A percentile compares a stretch with the other conserved stretches of the same genome.
These are phyloP conservation scores for Cercospora nicotianae DNA, from an alignment of 2,329 filamentous ascomycete species.

Conservation along the genomic window DNA sequence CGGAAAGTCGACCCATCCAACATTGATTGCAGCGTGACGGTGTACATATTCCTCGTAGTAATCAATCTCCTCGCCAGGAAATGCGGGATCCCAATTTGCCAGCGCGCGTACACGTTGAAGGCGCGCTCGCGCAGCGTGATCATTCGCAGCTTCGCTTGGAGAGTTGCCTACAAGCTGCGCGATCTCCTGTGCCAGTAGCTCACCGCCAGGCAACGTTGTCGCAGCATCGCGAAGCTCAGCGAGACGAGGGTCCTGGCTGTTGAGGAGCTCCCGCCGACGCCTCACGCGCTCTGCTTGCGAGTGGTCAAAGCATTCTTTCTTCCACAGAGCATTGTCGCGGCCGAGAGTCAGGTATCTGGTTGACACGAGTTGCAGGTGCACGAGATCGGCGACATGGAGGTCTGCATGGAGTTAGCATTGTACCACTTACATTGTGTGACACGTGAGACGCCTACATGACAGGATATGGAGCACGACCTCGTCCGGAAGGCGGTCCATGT, in stretches of 20 bases:
- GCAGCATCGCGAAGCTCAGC: conserved; percentile 45
- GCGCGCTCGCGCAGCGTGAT: conserved; percentile 24
- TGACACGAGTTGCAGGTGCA: conserved; percentile 68
- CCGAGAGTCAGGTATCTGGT: conserved; percentile 64
- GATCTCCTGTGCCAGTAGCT: conserved; percentile 30
- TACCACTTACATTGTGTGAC: conserved; percentile 1
- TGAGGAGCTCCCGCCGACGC: conserved; percentile 48
- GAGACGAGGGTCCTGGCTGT: conserved; percentile 45
- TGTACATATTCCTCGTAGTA: conserved; percentile 93
- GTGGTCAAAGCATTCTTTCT: conserved; percentile 68
- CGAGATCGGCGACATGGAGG: conserved; percentile 64
- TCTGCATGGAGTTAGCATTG: conserved; percentile 45
- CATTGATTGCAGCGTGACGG: conserved; percentile 69
- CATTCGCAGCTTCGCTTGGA: conserved; percentile 20
- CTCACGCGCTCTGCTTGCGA: conserved; percentile 67
- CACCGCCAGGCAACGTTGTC: conserved; percentile 34
- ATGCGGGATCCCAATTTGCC: conserved; percentile 81
- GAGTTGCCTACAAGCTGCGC: conserved; percentile 24
- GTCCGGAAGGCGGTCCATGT: conserved; percentile 35
- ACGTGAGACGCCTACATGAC: conserved; percentile 39
- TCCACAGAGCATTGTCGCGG: conserved; percentile 77
- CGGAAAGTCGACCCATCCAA: conserved; percentile 75
- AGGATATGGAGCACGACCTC: conserved; percentile 49
- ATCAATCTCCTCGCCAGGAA: conserved; percentile 67
- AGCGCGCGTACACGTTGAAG: conserved; percentile 54